A percentile compares a stretch with the other conserved stretches of the same genome.
Evolutionary conservation across 441 rosid genomes (phyloP).

Genomic region (Croton laevigatus): DNA sequence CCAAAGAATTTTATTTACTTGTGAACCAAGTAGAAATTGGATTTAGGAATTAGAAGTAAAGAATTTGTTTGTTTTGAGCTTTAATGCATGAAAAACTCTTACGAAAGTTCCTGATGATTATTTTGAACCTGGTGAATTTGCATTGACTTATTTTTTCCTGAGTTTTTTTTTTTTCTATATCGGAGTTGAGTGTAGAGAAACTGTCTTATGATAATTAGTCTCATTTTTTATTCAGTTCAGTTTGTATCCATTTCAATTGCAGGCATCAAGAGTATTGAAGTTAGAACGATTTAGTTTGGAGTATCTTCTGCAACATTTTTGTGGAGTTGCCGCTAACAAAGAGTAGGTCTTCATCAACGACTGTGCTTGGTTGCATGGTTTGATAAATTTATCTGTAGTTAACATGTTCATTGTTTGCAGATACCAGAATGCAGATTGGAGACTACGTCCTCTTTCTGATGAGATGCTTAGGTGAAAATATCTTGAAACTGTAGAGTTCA

Average conservation of each 20-base stretch:
- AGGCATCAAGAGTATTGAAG: slow-evolving; percentile 92
- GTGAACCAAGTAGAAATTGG: neutral
- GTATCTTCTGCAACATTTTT: slow-evolving; percentile 67
- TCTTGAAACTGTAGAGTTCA: neutral
- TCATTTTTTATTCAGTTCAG: slow-evolving; percentile 7
- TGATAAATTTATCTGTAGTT: neutral
- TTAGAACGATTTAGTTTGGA: slow-evolving; percentile 92
- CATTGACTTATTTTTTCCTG: neutral
- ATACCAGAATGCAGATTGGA: slow-evolving; percentile 97
- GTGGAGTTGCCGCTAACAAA: slow-evolving; percentile 88
- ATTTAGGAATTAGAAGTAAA: neutral
- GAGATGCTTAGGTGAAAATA: slow-evolving; percentile 67
- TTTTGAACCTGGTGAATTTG: neutral
- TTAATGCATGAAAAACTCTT: neutral
- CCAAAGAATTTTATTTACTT: neutral
- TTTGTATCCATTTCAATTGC: slow-evolving; percentile 22
- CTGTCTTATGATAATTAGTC: neutral
- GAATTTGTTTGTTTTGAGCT: neutral
- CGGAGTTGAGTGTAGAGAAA: neutral
- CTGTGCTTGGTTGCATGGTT: neutral
- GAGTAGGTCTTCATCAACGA: slow-evolving; percentile 45
- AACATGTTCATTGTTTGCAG: slow-evolving; percentile 43
- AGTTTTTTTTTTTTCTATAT: neutral
- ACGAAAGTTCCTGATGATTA: neutral
- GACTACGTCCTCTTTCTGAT: slow-evolving; percentile 78